These are phyloP conservation scores for Claviceps monticola DNA, from an alignment of 2,329 filamentous ascomycete genomes.

Conservation along the genomic window DNA sequence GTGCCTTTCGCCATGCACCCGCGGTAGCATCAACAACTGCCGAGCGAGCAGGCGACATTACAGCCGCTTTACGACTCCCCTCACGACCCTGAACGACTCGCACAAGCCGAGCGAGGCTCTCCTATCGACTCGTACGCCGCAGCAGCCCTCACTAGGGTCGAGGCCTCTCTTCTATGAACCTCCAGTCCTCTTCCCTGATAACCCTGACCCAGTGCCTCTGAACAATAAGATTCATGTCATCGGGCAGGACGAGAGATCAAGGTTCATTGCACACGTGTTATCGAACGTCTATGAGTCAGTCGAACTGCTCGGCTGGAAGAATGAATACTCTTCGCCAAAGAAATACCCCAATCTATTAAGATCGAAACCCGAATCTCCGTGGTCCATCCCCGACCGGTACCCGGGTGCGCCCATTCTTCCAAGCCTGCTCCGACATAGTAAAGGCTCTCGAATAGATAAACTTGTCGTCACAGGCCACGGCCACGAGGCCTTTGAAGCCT, in stretches of 20 bases:
- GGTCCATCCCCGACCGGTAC: constrained; percentile 5
- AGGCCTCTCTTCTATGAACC: constrained; percentile 19
- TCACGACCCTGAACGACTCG: constrained; percentile 11
- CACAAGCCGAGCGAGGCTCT: constrained; percentile 12
- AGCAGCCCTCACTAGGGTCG: constrained; percentile 5
- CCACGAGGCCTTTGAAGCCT: constrained; percentile 41
- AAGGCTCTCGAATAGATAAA: constrained; percentile 48
- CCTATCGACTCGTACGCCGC: constrained; percentile 10
- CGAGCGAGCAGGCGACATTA: constrained; percentile 24
- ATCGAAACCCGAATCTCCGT: constrained; percentile 9
- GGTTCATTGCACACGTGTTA: constrained; percentile 27
- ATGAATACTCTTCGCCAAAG: constrained; percentile 8
- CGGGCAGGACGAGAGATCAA: constrained; percentile 26
- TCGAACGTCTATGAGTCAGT: constrained; percentile 28
- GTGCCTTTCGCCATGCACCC: constrained; percentile 23
- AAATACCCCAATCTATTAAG: constrained; percentile 20
- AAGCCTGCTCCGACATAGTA: constrained; percentile 6
- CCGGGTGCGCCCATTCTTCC: too few relatives aligned
- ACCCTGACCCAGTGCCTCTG: constrained; percentile 16
- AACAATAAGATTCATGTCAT: constrained; percentile 28
- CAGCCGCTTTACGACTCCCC: constrained; percentile 16
- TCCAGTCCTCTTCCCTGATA: constrained; percentile 21
- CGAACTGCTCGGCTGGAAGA: constrained; percentile 18
- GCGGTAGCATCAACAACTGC: constrained; percentile 23
- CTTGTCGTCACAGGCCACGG: constrained; percentile 50